phyloP scores from a whole-genome alignment of 306 rosid species.

The Pyrus pyrifolia region DNA sequence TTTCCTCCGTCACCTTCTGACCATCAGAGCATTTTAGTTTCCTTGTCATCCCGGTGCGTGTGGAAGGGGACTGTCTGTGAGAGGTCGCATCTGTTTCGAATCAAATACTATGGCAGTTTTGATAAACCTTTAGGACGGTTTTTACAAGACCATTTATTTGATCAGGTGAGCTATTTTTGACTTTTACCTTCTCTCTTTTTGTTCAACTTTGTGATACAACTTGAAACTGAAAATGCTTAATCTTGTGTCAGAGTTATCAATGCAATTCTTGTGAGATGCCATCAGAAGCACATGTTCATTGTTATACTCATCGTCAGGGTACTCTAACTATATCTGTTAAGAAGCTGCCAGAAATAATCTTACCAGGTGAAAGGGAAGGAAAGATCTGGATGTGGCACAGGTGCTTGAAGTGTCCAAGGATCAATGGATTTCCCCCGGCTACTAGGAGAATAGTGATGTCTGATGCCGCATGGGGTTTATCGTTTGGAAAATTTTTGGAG shows the following conservation, averaged over 20 bases:
- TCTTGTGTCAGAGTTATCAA: conserved; percentile 56
- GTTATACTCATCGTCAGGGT: conserved; percentile 95
- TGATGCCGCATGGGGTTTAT: conserved; percentile 99
- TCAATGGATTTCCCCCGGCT: conserved; percentile 89
- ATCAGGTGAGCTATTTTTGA: conserved; percentile 56
- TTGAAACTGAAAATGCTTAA: conserved; percentile 12
- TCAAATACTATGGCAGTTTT: conserved; percentile 89
- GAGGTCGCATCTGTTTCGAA: conserved; percentile 90
- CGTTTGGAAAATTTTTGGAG: conserved; percentile 98
- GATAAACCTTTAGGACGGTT: conserved; percentile 93
- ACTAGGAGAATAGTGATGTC: conserved; percentile 91
- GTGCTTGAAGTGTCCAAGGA: conserved; percentile 88
- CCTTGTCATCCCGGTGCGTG: conserved; percentile 86
- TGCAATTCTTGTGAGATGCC: conserved; percentile 90
- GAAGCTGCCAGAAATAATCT: conserved; percentile 58
- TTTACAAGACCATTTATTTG: conserved; percentile 85
- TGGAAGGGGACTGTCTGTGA: conserved; percentile 99
- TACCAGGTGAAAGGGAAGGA: conserved; percentile 91
- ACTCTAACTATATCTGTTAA: conserved; percentile 93
- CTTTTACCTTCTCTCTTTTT: conserved; percentile 3
- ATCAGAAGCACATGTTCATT: conserved; percentile 92
- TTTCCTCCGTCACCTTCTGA: conserved; percentile 87
- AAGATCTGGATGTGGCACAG: conserved; percentile 99
- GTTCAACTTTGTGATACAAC: conserved; percentile 10
- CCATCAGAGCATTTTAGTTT: conserved; percentile 95